These are phyloP conservation scores for Fusarium sp. DNA, from an alignment of 2,329 filamentous ascomycete genomes.

Conservation along the genomic window DNA sequence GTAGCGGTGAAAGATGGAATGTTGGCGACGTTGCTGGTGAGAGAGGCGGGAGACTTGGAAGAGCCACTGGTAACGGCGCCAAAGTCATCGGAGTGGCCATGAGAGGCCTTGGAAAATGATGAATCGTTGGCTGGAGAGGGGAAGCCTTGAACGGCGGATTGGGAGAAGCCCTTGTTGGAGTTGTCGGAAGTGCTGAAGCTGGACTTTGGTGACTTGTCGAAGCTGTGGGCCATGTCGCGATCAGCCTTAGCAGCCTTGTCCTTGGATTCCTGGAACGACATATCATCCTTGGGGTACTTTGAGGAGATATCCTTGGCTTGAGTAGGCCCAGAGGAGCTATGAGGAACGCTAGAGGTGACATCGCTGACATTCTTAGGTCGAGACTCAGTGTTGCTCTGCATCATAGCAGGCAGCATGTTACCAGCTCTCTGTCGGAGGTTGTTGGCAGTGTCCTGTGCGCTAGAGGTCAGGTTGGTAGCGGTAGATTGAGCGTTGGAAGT, in stretches of 20 bases:
- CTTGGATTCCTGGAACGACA: not conserved
- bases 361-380: not conserved
- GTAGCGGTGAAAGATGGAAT: not conserved
- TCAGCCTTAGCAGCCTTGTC: not conserved
- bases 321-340: not conserved
- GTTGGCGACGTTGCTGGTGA: not conserved
- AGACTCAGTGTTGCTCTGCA: not conserved
- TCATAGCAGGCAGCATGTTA: slow-evolving; percentile 18
- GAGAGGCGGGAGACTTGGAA: not conserved
- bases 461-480: not conserved
- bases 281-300: not conserved
- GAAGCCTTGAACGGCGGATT: not conserved
- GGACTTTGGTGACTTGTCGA: not conserved
- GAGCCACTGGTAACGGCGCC: not conserved
- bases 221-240: not conserved
- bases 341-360: slow-evolving; percentile 3
- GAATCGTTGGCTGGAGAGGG: not conserved
- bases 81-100: not conserved
- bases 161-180: not conserved
- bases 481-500: slow-evolving; percentile 24
- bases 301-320: slow-evolving; percentile 20
- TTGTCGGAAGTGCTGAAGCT: not conserved
- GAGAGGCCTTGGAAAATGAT: not conserved
- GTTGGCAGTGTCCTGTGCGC: slow-evolving; percentile 21
- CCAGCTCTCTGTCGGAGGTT: slow-evolving; percentile 12